A percentile compares a stretch with the other conserved stretches of the same genome.
Evolutionary conservation across 1,284 basidiomycete species (phyloP).

Genomic region (Rhodofomes roseus): DNA sequence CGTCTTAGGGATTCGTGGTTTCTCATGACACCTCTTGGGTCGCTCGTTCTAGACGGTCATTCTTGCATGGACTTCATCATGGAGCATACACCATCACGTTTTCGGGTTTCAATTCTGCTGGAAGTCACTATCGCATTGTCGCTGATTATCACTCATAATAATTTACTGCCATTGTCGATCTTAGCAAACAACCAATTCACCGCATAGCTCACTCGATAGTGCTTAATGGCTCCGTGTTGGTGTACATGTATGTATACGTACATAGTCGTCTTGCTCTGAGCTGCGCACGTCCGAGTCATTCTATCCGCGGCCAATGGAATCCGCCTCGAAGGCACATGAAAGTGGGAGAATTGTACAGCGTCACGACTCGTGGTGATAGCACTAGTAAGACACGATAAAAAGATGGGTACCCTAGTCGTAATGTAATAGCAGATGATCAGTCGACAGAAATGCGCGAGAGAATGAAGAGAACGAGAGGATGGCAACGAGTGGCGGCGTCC

Average conservation of each 20-base stretch:
- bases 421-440: slow-evolving; percentile 24
- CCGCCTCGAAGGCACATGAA: slow-evolving; percentile 14
- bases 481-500: slow-evolving; percentile 7
- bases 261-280: slow-evolving; percentile 12
- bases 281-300: slow-evolving; percentile 6
- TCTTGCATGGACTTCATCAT: slow-evolving; percentile 10
- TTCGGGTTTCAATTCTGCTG: neutral
- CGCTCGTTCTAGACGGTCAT: neutral
- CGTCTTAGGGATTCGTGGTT: slow-evolving; percentile 82
- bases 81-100: neutral
- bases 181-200: slow-evolving; percentile 1
- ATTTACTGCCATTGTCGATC: slow-evolving; percentile 1
- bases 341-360: slow-evolving; percentile 23
- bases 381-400: slow-evolving; percentile 23
- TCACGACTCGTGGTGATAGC: slow-evolving; percentile 15
- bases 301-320: neutral
- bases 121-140: slow-evolving; percentile 8
- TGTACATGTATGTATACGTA: slow-evolving; percentile 20
- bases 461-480: slow-evolving; percentile 7
- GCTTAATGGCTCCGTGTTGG: slow-evolving; percentile 9
- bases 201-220: slow-evolving; percentile 15
- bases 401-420: slow-evolving; percentile 16
- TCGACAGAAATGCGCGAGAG: slow-evolving; percentile 7
- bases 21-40: slow-evolving; percentile 31
- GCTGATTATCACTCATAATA: slow-evolving; percentile 5